Evolutionary conservation across 179 eudicot species (phyloP), one percentile per base, ranked within the genome.

Genomic region (Sideroxylon spinosum): DNA sequence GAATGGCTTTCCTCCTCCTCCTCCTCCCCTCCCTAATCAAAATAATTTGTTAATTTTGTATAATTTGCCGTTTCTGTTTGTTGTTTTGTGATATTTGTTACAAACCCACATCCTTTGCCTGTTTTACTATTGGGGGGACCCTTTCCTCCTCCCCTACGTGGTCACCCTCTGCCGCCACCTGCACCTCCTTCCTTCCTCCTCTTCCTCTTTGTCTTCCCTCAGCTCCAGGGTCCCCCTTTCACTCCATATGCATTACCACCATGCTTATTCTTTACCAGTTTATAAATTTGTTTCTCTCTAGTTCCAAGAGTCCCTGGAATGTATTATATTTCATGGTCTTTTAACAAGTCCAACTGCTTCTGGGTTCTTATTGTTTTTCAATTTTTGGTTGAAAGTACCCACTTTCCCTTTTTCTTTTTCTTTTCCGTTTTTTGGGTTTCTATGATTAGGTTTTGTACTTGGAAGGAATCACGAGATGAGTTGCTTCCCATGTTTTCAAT

Each of bases 401-500:
- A 16, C 61, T 26, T 71, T 52, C 19, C 57, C 6, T 17, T 25
- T 20, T n/a, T 48, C 25, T 60, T 13, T n/a, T 7, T n/a, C 7
- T 29, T 11, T 49, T 22, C 6, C 0, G 20, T 63, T 63, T 63
- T 8, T 6, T 60, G 13, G 19, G 19, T 6, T 20, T 9, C 25
- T 63, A 37, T 63, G 67, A 25, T 23, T 23, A 25, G 67, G 48
- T 26, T 55, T 72, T 17, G 10, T 37, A 17, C 25, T 55, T 28
- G 14, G 64, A 19, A 72, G 63, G 49, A 72, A 55, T 56, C 16
- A 57, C 25, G 76, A 29, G 48, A 72, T 72, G 76, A 72, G 49
- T 59, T 72, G 76, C 76, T 72, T 72, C 25, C 76, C 76, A 17
- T 72, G 76, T 72, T 72, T 72, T 55, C 55, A 62, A 25, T 55